Base-by-base conservation (phyloP, 2,329 filamentous ascomycete genomes). In the Fusarium nygamai region DNA sequence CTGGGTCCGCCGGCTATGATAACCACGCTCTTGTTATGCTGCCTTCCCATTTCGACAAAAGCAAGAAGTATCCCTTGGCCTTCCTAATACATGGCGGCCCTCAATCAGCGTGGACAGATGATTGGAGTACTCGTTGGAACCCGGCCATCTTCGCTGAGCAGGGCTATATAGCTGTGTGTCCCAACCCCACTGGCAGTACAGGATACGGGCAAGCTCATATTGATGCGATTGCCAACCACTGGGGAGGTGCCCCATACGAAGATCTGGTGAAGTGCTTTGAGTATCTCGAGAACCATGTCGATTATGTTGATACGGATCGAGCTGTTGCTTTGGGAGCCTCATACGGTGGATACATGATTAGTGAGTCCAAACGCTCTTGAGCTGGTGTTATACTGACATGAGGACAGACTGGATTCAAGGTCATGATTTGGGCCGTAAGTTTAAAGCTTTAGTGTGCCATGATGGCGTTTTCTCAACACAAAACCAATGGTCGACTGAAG, bases 361-460 rank as follows among this genome's bases (percentile, higher is more conserved):
- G 88, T 90, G 73, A 78, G 87, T 81, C 27, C 4, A 31, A n/a
- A 14, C 11, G 33, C 7, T 27, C 16, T 29, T 20, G 24, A 5
- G 12, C n/a, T 19, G n/a, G 27, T 36, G 33, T n/a, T 19, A 16
- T 34, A 33, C 78, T 82, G 47, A 82, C 71, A 31, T 10, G 80
- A 81, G 83, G 16, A 68, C 41, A 88, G 88, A 97, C 81, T 97
- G 95, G 95, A 94, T 98, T 77, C 94, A 98, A 83, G 95, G 95
- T 13, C 93, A 96, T 72, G 88, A 90, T 2, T 88, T 98, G 0
- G 95, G 94, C 27, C 91, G 94, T 34, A 91, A 92, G 75, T 97
- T 98, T 88, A 94, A 94, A 82, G 94, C 94, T 0, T 87, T 98
- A 8, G 94, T 97, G 34, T 95, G 92, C 77, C 95, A 98, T 80